A percentile compares a stretch with the other conserved stretches of the same genome.
These are phyloP conservation scores for Boletus patriciae DNA, from an alignment of 768 basidiomycete species.

Conservation along the genomic window DNA sequence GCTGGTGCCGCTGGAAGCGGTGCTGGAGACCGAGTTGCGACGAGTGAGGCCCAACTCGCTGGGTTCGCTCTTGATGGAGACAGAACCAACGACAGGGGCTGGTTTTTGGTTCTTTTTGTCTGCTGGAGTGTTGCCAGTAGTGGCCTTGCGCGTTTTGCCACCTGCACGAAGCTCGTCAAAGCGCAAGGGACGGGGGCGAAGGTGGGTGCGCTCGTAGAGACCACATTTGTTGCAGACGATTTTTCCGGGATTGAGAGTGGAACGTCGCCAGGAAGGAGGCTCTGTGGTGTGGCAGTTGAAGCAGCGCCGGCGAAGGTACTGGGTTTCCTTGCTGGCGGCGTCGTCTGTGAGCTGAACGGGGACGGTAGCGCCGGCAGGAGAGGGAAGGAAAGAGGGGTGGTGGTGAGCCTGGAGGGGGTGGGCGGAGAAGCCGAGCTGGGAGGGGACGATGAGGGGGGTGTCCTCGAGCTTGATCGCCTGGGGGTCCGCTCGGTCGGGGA, in stretches of 20 bases:
- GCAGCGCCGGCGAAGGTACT: slow-evolving; percentile 84
- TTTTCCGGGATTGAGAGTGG: slow-evolving; percentile 86
- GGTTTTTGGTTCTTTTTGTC: slow-evolving; percentile 36
- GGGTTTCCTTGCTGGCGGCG: slow-evolving; percentile 86
- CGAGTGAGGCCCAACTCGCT: slow-evolving; percentile 51
- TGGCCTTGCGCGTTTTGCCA: slow-evolving; percentile 70
- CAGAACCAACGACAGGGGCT: slow-evolving; percentile 39
- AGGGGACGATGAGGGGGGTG: slow-evolving; percentile 56
- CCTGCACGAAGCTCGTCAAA: slow-evolving; percentile 87
- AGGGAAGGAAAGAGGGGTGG: slow-evolving; percentile 43
- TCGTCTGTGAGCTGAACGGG: slow-evolving; percentile 88
- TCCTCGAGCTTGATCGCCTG: slow-evolving; percentile 68
- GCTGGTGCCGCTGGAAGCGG: slow-evolving; percentile 51
- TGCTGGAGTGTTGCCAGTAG: slow-evolving; percentile 18
- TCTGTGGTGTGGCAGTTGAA: slow-evolving; percentile 93
- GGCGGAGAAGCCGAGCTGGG: slow-evolving; percentile 44
- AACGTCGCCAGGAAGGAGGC: slow-evolving; percentile 85
- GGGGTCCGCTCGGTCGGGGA: slow-evolving; percentile 31
- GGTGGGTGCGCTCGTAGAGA: slow-evolving; percentile 85
- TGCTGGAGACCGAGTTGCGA: slow-evolving; percentile 63
- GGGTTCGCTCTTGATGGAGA: slow-evolving; percentile 63
- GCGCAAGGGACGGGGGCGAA: slow-evolving; percentile 77
- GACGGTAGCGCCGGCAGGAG: slow-evolving; percentile 42
- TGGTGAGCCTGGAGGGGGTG: slow-evolving; percentile 33
- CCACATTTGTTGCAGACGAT: slow-evolving; percentile 96